Conservation (phyloP, 1,139 yeast genomes). For the Yamadazyma aaseri region DNA sequence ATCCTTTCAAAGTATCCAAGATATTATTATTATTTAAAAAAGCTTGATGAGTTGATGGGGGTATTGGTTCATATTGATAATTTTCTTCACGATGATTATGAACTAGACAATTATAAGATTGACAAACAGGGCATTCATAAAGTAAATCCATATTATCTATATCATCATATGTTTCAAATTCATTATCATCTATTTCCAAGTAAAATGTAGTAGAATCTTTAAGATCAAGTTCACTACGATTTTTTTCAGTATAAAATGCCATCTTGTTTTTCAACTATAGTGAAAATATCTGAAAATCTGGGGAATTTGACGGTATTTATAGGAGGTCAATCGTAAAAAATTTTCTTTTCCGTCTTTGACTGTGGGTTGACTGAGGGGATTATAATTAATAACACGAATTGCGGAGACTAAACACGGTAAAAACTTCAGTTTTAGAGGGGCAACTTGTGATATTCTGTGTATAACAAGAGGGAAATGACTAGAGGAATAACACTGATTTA, state of each 20-base stretch:
- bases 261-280: no score
- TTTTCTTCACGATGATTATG: slow-evolving; percentile 1
- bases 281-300: slow-evolving; percentile 4
- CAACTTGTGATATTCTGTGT: no score
- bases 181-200: slow-evolving; percentile 4
- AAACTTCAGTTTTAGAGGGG: no score
- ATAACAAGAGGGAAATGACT: no score
- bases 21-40: slow-evolving; percentile 7
- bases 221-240: neutral
- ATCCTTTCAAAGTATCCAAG: slow-evolving; percentile 8
- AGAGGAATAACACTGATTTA: no score
- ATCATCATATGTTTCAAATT: neutral
- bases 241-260: neutral
- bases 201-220: slow-evolving; percentile 4
- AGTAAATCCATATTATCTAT: slow-evolving; percentile 5
- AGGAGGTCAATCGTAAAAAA: no score
- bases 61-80: neutral
- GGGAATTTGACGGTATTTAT: no score
- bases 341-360: no score
- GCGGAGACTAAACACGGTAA: no score
- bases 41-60: neutral
- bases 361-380: neutral
- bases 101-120: slow-evolving; percentile 4
- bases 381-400: neutral
- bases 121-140: slow-evolving; percentile 17